phyloP scores from a whole-genome alignment of 2,329 filamentous ascomycete genomes.

The Ascochyta lentis region DNA sequence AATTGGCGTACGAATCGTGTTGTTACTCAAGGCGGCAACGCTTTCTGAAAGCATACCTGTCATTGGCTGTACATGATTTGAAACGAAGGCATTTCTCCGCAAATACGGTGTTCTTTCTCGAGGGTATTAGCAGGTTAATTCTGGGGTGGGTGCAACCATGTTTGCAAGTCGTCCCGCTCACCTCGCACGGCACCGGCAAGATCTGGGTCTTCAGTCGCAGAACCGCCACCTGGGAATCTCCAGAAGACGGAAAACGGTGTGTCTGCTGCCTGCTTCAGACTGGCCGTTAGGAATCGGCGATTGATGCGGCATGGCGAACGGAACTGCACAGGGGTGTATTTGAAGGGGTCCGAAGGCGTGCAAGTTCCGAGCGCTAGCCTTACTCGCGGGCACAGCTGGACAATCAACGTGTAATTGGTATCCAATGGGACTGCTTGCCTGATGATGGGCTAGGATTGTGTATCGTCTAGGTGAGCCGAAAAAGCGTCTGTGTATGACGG shows the following conservation, averaged over 20 bases:
- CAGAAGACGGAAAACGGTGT: not conserved
- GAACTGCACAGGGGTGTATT: constrained; percentile 10
- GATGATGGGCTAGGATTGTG: not conserved
- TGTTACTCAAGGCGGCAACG: not conserved
- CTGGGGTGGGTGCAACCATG: not conserved
- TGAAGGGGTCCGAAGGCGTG: constrained; percentile 1
- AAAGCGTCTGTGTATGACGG: not conserved
- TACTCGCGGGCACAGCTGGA: constrained; percentile 2
- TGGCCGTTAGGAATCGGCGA: constrained; percentile 11
- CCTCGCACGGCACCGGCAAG: constrained; percentile 2
- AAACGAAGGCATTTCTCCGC: not conserved
- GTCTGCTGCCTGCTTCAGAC: not conserved
- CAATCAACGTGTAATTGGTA: not conserved
- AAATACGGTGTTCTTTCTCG: not conserved
- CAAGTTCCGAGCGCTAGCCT: constrained; percentile 3
- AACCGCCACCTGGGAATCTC: not conserved
- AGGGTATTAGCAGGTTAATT: not conserved
- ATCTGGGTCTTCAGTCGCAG: not conserved
- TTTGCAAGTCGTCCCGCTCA: not conserved
- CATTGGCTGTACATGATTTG: not conserved
- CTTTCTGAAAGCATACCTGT: not conserved
- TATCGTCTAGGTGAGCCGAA: not conserved
- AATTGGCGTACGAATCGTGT: not conserved
- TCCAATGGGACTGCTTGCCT: constrained; percentile 1
- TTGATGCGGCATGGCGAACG: constrained; percentile 10